Percentiles rank a stretch among this genome's conserved stretches.
Conservation (phyloP, 2,329 filamentous ascomycete genomes). For the Microascus cirrosus region DNA sequence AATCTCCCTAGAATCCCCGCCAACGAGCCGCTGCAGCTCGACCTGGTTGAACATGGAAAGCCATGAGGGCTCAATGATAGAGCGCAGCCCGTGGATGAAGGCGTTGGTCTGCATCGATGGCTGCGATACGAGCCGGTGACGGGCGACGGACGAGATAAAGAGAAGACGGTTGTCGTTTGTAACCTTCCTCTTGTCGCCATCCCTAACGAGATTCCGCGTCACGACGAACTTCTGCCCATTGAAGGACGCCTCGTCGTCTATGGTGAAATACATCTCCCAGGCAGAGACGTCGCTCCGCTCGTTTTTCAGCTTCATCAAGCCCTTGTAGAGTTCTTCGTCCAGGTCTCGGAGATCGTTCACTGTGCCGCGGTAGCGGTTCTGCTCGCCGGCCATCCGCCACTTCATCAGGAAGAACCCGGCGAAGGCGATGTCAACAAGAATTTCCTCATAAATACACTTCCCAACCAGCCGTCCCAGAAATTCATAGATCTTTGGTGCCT, state of each 20-base stretch:
- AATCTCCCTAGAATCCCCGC: slow-evolving; percentile 76
- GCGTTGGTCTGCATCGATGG: slow-evolving; percentile 72
- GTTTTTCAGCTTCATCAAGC: slow-evolving; percentile 73
- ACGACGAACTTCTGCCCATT: slow-evolving; percentile 37
- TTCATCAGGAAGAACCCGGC: slow-evolving; percentile 93
- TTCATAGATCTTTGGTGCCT: slow-evolving; percentile 64
- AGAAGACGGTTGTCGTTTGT: slow-evolving; percentile 86
- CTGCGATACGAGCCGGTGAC: slow-evolving; percentile 75
- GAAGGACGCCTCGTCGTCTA: slow-evolving; percentile 56
- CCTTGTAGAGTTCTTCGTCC: slow-evolving; percentile 83
- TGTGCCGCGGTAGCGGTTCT: slow-evolving; percentile 61
- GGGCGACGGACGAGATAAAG: slow-evolving; percentile 89
- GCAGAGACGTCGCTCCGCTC: slow-evolving; percentile 71
- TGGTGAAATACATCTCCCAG: slow-evolving; percentile 65
- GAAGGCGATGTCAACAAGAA: slow-evolving; percentile 85
- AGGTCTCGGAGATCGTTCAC: slow-evolving; percentile 90
- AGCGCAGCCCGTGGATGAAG: slow-evolving; percentile 74
- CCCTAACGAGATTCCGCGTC: slow-evolving; percentile 64
- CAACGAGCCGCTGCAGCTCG: slow-evolving; percentile 86
- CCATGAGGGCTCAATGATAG: slow-evolving; percentile 87
- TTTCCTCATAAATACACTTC: slow-evolving; percentile 95
- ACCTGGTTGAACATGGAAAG: slow-evolving; percentile 97
- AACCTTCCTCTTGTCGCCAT: slow-evolving; percentile 66
- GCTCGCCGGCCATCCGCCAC: slow-evolving; percentile 48
- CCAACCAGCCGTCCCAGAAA: slow-evolving; percentile 89